Conservation (phyloP, 2,329 filamentous ascomycete species). For the Cryphonectria naterciae region DNA sequence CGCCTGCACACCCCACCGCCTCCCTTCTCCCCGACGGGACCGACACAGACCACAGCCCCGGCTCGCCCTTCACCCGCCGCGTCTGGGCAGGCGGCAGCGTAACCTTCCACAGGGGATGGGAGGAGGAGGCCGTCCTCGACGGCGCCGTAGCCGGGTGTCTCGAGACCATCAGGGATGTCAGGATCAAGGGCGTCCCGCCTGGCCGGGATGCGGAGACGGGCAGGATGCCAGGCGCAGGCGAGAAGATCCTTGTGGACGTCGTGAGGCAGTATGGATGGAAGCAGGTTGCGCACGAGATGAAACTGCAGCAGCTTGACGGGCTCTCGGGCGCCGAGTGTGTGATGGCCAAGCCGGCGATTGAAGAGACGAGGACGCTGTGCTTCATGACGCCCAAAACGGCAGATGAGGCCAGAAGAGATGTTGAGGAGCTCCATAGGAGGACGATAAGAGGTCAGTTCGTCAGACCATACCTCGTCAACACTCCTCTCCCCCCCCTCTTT, state of each 20-base stretch:
- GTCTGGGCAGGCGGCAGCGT: conserved; percentile 89
- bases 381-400: conserved; percentile 50
- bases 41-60: conserved; percentile 78
- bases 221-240: conserved; percentile 31
- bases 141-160: conserved; percentile 46
- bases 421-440: conserved; percentile 35
- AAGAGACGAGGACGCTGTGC: conserved; percentile 55
- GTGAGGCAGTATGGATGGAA: conserved; percentile 49
- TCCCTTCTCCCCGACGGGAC: conserved; percentile 80
- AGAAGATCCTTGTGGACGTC: conserved; percentile 58
- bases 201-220: conserved; percentile 32
- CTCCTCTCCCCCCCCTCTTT: no score
- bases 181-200: conserved; percentile 29
- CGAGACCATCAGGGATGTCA: conserved; percentile 50
- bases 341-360: conserved; percentile 39
- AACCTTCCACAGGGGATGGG: conserved; percentile 49
- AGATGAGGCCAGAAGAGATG: conserved; percentile 19
- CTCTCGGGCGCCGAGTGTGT: conserved; percentile 12
- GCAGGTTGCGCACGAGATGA: conserved; percentile 32
- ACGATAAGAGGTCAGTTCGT: conserved; percentile 36
- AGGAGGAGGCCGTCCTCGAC: conserved; percentile 42
- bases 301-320: conserved; percentile 10
- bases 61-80: conserved; percentile 70
- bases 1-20: conserved; percentile 65
- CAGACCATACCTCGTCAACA: neutral